Evolutionary conservation across 2,329 filamentous ascomycete genomes (phyloP), one percentile per base, ranked within the genome.

Genomic region (Diaporthe sp.): DNA sequence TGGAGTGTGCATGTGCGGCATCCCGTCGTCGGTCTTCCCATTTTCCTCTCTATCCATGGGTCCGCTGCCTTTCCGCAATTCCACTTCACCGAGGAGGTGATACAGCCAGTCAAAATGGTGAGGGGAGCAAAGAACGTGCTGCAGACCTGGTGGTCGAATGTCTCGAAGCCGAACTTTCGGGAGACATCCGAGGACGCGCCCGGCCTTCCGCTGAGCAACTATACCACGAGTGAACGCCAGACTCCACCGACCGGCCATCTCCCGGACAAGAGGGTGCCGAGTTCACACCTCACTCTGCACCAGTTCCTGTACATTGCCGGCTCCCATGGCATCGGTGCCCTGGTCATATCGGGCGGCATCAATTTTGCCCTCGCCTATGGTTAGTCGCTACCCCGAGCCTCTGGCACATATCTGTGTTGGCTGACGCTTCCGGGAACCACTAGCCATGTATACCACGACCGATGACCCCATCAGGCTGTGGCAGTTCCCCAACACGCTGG

Each of bases 311-410:
- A 90, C 79, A 82, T 90, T 19, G 86, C 89, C 61, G 78, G 85
- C 1, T 78, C 88, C 3, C 85, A 89, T 74, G 88, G 87, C 5
- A 37, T 90, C 46, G 86, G 86, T 19, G 86, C 87, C 13, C 84
- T 86, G 76, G 67, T 87, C n/a, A 59, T 90, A 3, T 88, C 87
- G 0, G 88, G 85, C 0, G 87, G 82, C 31, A 86, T 90, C 76
- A 90, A 90, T 81, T 89, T 89, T 79, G 86, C 84, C 59, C 84
- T 89, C 74, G 88, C 87, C 22, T 89, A 88, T 77, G 86, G 88
- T 89, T 78, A 74, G 82, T 79, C 7, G 10, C 28, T 9, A 2
- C 31, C 31, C 59, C 55, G 28, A 44, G 49, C 17, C 31, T n/a
- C 57, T 61, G 44, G 42, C 58, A 22, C 44, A 31, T 19, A 8